Conservation (phyloP, 2,329 filamentous ascomycete genomes). For the Dryadomyces quercus-mongolicae region DNA sequence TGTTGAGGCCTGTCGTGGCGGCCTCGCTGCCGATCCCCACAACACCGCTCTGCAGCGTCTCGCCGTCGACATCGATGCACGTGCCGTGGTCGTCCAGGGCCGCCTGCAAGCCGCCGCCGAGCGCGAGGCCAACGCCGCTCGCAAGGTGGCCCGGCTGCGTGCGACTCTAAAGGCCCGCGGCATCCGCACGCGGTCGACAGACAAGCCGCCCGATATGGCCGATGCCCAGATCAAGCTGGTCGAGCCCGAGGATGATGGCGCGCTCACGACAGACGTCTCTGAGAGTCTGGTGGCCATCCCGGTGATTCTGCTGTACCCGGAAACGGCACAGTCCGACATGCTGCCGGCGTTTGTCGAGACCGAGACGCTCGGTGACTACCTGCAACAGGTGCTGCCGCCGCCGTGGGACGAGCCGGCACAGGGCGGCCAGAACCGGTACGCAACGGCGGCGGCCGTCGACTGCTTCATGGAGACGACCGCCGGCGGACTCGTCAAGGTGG, state of each 20-base stretch:
- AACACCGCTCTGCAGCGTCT: constrained; percentile 58
- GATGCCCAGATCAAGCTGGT: constrained; percentile 62
- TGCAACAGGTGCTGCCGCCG: constrained; percentile 74
- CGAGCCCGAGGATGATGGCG: constrained; percentile 24
- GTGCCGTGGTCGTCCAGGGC: constrained; percentile 40
- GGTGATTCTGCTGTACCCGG: constrained; percentile 72
- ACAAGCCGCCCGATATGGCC: constrained; percentile 72
- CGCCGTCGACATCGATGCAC: constrained; percentile 37
- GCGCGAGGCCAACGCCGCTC: constrained; percentile 34
- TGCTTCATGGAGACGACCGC: constrained; percentile 77
- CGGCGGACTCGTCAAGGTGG: constrained; percentile 78
- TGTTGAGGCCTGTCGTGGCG: constrained; percentile 62
- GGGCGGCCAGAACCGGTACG: constrained; percentile 50
- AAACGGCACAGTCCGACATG: constrained; percentile 74
- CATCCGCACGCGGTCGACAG: constrained; percentile 55
- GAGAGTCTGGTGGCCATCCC: constrained; percentile 64
- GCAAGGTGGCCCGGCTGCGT: constrained; percentile 48
- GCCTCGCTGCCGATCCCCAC: constrained; percentile 54
- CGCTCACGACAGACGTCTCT: constrained; percentile 50
- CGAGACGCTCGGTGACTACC: constrained; percentile 62
- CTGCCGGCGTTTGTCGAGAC: constrained; percentile 77
- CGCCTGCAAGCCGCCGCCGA: constrained; percentile 41
- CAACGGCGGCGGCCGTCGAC: constrained; percentile 55
- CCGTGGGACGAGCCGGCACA: constrained; percentile 64
- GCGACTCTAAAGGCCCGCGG: constrained; percentile 57